These are phyloP conservation scores for Lentinus polychrous DNA, from an alignment of 1,284 basidiomycete genomes.

Conservation along the genomic window DNA sequence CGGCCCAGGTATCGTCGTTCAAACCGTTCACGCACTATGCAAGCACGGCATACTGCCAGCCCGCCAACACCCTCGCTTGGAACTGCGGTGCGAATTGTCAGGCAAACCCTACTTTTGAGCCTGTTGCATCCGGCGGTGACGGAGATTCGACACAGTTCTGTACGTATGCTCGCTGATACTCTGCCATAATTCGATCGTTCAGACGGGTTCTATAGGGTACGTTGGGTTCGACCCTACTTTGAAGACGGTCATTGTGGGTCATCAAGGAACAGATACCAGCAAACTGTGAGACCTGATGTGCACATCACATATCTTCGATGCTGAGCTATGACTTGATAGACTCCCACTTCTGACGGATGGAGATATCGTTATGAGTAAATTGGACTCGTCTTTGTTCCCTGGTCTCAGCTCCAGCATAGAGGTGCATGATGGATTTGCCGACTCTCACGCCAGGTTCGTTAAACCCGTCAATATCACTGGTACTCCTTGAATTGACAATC, in stretches of 20 bases:
- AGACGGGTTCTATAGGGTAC: slow-evolving; percentile 25
- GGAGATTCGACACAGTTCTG: slow-evolving; percentile 44
- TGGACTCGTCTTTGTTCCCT: slow-evolving; percentile 50
- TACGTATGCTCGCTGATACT: slow-evolving; percentile 17
- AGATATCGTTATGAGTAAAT: slow-evolving; percentile 32
- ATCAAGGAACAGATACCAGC: slow-evolving; percentile 44
- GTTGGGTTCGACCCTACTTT: slow-evolving; percentile 39
- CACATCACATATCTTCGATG: background rate
- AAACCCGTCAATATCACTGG: background rate
- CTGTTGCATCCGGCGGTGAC: slow-evolving; percentile 56
- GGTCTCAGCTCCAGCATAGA: slow-evolving; percentile 39
- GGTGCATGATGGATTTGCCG: slow-evolving; percentile 52
- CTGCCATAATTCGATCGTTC: background rate
- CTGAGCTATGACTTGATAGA: slow-evolving; percentile 23
- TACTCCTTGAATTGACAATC: background rate
- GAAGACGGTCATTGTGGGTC: slow-evolving; percentile 39
- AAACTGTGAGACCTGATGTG: slow-evolving; percentile 33
- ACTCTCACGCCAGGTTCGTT: slow-evolving; percentile 43
- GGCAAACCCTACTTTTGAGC: slow-evolving; percentile 45
- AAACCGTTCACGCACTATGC: slow-evolving; percentile 51
- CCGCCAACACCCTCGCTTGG: slow-evolving; percentile 43
- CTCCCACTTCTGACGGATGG: slow-evolving; percentile 46
- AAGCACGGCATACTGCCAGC: slow-evolving; percentile 45
- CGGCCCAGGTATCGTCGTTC: slow-evolving; percentile 38
- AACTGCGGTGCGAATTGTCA: slow-evolving; percentile 48